Evolutionary conservation across 192 early-diverging fungal species (phyloP), one percentile per base, ranked within the genome.

Genomic region (Diversispora eburnea): DNA sequence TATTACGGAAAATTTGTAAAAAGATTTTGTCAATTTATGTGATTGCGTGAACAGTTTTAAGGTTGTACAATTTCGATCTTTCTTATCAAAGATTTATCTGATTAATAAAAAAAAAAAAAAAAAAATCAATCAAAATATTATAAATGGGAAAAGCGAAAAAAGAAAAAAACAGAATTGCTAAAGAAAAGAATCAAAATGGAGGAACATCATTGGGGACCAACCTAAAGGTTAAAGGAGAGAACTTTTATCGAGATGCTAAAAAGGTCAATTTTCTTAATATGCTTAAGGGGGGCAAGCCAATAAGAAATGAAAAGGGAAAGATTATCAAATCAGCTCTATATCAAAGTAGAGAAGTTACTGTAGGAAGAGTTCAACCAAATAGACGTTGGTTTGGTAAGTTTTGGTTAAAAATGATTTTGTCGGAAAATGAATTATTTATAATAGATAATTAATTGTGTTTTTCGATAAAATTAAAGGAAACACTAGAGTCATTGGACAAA

Each of bases 211-310:
- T 51, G 19, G 77, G 77, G 41, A 87, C 85, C 48, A 93, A 93
- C 80, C 78, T 91, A 56, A 87, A 87, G 77, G 87, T 94, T 66
- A 98, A 98, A 86, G 97, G 97, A 61, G 94, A 95, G 77, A 99
- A 99, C 87, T 99, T 98, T 84, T 99, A 99, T 88, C 88, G 95
- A 69, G 97, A 99, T 87, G 91, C 90, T 59, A 94, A 95, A 79
- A 94, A 95, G 78, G 89, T 97, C 17, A 90, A 93, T 73, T 91
- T 91, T 69, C 80, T 97, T 77, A 95, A 97, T 77, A 93, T 99
- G 91, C 87, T 95, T 73, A 96, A 92, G 78, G 91, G 93, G 62
- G 95, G 97, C 43, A 88, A 82, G 70, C 85, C 96, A 17, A 87
- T 85, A 43, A 87, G 95, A 64, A 87, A 99, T 81, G 74, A 87